Percentiles rank a stretch among this genome's conserved stretches.
Conservation (phyloP, 371 early-diverging fungal genomes). For the Massospora cicadina region DNA sequence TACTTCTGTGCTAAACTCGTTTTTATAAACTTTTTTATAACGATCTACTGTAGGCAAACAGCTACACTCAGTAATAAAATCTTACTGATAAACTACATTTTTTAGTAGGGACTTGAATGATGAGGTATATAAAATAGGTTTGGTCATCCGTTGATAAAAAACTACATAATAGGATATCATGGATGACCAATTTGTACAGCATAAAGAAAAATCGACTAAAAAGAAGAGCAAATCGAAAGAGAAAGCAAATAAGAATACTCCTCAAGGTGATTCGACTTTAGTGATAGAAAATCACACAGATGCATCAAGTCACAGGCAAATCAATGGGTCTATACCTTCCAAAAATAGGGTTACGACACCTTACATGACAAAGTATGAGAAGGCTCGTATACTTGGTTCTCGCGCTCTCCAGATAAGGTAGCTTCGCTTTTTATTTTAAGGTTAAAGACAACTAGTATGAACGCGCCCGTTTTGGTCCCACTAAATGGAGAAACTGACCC, state of each 20-base stretch:
- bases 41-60: too few relatives aligned
- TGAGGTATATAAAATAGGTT: too few relatives aligned
- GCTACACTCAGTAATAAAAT: too few relatives aligned
- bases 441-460: constrained; percentile 46
- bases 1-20: too few relatives aligned
- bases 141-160: too few relatives aligned
- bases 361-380: constrained; percentile 99
- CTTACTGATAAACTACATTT: too few relatives aligned
- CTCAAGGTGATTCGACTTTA: neutral
- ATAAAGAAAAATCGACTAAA: neutral
- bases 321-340: neutral
- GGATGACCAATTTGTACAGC: too few relatives aligned
- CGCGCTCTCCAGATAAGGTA: constrained; percentile 69
- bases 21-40: too few relatives aligned
- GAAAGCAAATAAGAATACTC: neutral
- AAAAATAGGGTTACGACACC: constrained; percentile 70
- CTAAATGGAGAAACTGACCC: constrained; percentile 95
- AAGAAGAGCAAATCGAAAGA: neutral
- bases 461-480: constrained; percentile 97
- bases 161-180: too few relatives aligned
- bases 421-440: neutral
- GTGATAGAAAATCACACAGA: neutral
- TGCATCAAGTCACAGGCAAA: too few relatives aligned
- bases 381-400: constrained; percentile 92
- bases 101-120: too few relatives aligned